Conservation (phyloP, 768 basidiomycete species). For the Mycena maculata region DNA sequence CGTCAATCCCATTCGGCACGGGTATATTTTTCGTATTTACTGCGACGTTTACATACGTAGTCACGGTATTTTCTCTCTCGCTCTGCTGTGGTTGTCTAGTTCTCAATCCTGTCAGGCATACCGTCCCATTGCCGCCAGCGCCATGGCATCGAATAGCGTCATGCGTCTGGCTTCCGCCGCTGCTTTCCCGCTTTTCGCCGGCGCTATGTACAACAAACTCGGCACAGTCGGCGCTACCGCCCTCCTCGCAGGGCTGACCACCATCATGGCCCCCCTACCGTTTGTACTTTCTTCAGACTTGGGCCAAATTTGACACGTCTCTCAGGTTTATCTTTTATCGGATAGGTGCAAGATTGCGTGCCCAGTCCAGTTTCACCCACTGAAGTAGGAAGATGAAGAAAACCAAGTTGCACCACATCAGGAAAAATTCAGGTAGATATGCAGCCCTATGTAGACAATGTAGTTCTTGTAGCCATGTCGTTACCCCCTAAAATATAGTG, state of each 20-base stretch:
- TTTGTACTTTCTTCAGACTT: constrained; percentile 46
- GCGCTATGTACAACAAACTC: constrained; percentile 74
- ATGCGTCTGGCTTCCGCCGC: constrained; percentile 71
- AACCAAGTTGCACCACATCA: neutral
- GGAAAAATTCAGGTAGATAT: neutral
- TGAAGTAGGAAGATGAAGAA: too few relatives aligned
- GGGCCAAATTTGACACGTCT: neutral
- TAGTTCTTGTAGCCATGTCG: neutral
- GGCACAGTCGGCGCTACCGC: constrained; percentile 81
- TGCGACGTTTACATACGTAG: constrained; percentile 76
- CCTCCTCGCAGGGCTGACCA: constrained; percentile 73
- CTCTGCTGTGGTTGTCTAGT: neutral
- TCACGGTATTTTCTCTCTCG: constrained; percentile 50
- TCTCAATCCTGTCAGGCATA: constrained; percentile 55
- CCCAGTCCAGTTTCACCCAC: constrained; percentile 54
- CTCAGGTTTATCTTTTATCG: constrained; percentile 60
- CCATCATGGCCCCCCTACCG: constrained; percentile 74
- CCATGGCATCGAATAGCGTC: constrained; percentile 74
- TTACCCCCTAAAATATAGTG: neutral
- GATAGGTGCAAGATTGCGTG: constrained; percentile 58
- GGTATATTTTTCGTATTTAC: too few relatives aligned
- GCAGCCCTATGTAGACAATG: neutral
- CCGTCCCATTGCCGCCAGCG: constrained; percentile 73
- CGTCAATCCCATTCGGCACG: too few relatives aligned
- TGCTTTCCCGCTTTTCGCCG: constrained; percentile 71